Evolutionary conservation across 768 basidiomycete genomes (phyloP), one percentile per base, ranked within the genome.

Genomic region (Suillus spraguei): DNA sequence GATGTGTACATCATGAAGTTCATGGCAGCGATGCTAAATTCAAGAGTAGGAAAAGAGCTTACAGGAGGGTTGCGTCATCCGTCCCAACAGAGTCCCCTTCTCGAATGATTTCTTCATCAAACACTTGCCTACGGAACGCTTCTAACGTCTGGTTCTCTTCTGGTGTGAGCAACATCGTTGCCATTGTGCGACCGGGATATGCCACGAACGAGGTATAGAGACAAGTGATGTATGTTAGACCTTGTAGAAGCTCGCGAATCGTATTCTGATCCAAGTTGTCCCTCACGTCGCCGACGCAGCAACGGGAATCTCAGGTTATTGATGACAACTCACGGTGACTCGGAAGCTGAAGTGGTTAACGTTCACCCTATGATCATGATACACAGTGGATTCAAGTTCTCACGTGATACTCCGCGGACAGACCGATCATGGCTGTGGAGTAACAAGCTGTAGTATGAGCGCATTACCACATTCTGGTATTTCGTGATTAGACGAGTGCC

Each of bases 1-100:
- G 67, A 53, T 52, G 14, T 17, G 56, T 22, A 36, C 11, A 47
- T 36, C 13, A 49, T 16, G 14, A 46, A 68, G 65, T 60, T 24
- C 20, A 38, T 56, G 16, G 46, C 10, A 11, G 20, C 13, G 28
- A 38, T 14, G 60, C 5, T 11, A 41, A 17, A 4, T 28, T 28
- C 32, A 47, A 42, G 32, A 41, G 46, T 33, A 49, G 44, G 47
- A 17, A 49, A 47, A 8, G 39, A 49, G 67, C 86, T 74, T 63
- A 87, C 89, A 88, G 71, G 16, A 91, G 71, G 10, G 87, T 89
- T 60, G 79, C 77, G 65, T 83, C 80, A 63, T 83, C 86, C 3
- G 87, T 85, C 14, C 87, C 88, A 46, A 90, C 82, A 4, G 82
- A 80, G 67, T 88, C 86, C 0, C 86, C 87, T 35, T 87, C 83